Evolutionary conservation across 805 yeast species (phyloP), one percentile per base, ranked within the genome.

Genomic region (Kuraishia piskuri): DNA sequence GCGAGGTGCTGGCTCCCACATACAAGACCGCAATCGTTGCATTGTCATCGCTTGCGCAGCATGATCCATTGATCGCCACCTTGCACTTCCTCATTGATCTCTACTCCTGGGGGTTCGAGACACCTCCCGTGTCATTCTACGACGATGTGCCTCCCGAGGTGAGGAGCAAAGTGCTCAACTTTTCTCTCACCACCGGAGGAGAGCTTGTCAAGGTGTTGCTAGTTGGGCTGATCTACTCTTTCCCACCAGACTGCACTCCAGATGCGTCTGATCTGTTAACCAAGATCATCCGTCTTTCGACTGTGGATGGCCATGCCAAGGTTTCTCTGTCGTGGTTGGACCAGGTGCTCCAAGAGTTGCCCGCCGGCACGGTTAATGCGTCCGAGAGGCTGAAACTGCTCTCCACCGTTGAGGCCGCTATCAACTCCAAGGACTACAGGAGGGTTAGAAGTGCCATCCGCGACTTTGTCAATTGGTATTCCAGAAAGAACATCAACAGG

Each of bases 381-480:
- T 83, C 80, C 57, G 97, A 92, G 68, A 75, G 84, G 57, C 68
- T 74, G 47, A 87, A 86, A 63, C 73, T 90, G 56, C 61, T 84
- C 36, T 71, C 72, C 8, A 75, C 83, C 1, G 73, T 86, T 4
- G 75, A 74, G n/a, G 72, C 70, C 14, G 86, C 94, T 0, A 70
- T 88, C 50, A 77, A 75, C 40, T 80, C 84, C 22, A 84, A 80
- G 61, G 91, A 90, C 67, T 83, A 75, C 66, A 79, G 92, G 65
- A 79, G 88, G 58, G 82, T 89, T 23, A 79, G 96, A 61, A 73
- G 82, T 2, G 77, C 87, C 48, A 71, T 91, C 52, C 80, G 83
- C 61, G 92, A 86, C 63, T 92, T 91, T 64, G 81, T 88, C 45
- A 81, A 77, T 53, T 88, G 96, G 94, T 90, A 89, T 68, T 71